Conservation (phyloP, 306 rosid species). For the Pyrus communis region DNA sequence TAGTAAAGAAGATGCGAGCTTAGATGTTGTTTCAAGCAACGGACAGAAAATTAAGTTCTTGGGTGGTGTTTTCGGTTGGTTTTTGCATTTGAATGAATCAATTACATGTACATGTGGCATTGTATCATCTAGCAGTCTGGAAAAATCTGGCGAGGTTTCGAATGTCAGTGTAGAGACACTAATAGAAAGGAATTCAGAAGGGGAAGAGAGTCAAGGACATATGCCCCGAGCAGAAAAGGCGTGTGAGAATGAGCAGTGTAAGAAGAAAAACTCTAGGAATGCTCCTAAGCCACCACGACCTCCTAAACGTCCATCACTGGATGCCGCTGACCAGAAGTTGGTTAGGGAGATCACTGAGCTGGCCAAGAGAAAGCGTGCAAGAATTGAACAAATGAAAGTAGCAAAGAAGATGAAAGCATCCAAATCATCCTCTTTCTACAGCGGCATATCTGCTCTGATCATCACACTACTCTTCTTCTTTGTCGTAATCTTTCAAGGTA, state of each 20-base stretch:
- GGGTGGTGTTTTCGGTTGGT: constrained; percentile 25
- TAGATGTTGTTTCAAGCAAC: constrained; percentile 23
- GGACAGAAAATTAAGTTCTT: constrained; percentile 15
- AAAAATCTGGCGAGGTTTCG: constrained; percentile 20
- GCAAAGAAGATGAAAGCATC: constrained; percentile 44
- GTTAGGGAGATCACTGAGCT: constrained; percentile 55
- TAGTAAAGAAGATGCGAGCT: constrained; percentile 44
- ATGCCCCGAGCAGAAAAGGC: constrained; percentile 8
- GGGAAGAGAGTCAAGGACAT: constrained; percentile 13
- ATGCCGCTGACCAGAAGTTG: constrained; percentile 56
- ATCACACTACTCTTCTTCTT: constrained; percentile 50
- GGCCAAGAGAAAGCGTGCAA: constrained; percentile 59
- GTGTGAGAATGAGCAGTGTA: constrained; percentile 19
- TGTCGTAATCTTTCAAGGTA: constrained; percentile 56
- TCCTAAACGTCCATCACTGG: constrained; percentile 59
- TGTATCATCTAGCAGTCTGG: constrained; percentile 28
- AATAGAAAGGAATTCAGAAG: constrained; percentile 24
- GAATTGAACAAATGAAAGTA: constrained; percentile 48
- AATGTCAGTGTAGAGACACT: constrained; percentile 23
- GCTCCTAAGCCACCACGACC: constrained; percentile 68
- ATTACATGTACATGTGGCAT: constrained; percentile 24
- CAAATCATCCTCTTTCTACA: constrained; percentile 33
- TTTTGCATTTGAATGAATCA: constrained; percentile 26
- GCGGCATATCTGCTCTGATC: constrained; percentile 48
- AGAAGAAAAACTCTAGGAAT: constrained; percentile 34